A percentile compares a stretch with the other conserved stretches of the same genome.
phyloP scores from a whole-genome alignment of 352 stramenopile genomes.

The Phytophthora aleatoria region DNA sequence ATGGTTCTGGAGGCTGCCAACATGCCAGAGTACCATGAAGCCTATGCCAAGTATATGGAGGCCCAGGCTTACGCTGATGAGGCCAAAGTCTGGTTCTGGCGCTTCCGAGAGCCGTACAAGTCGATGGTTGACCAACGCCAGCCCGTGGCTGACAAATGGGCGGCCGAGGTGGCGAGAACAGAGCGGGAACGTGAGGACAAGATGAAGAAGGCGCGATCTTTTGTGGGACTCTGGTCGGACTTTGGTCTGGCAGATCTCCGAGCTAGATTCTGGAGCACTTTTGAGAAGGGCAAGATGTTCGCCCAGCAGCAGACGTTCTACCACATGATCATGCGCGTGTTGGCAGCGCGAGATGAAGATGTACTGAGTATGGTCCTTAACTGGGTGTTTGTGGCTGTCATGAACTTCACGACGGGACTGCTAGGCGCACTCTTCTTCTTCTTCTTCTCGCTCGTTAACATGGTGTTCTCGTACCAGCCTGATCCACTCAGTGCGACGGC shows the following conservation, averaged over 20 bases:
- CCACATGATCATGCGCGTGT: conserved; percentile 79
- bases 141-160: conserved; percentile 61
- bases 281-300: conserved; percentile 87
- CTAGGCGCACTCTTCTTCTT: conserved; percentile 86
- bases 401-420: conserved; percentile 90
- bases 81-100: conserved; percentile 89
- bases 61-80: conserved; percentile 66
- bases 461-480: conserved; percentile 86
- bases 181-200: conserved; percentile 65
- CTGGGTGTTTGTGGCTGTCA: conserved; percentile 83
- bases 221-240: conserved; percentile 84
- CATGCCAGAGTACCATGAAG: conserved; percentile 76
- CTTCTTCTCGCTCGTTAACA: conserved; percentile 80
- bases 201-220: conserved; percentile 81
- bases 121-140: conserved; percentile 62
- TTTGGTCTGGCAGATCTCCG: conserved; percentile 81
- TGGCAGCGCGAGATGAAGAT: conserved; percentile 76
- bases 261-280: conserved; percentile 79
- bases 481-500: conserved; percentile 75
- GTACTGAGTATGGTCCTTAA: conserved; percentile 79
- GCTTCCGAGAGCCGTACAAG: conserved; percentile 79
- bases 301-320: conserved; percentile 90
- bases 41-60: conserved; percentile 56
- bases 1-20: conserved; percentile 81
- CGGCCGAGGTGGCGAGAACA: conserved; percentile 55